Base-by-base conservation (phyloP, 495 filamentous ascomycete species). In the Aspergillus campestris region DNA sequence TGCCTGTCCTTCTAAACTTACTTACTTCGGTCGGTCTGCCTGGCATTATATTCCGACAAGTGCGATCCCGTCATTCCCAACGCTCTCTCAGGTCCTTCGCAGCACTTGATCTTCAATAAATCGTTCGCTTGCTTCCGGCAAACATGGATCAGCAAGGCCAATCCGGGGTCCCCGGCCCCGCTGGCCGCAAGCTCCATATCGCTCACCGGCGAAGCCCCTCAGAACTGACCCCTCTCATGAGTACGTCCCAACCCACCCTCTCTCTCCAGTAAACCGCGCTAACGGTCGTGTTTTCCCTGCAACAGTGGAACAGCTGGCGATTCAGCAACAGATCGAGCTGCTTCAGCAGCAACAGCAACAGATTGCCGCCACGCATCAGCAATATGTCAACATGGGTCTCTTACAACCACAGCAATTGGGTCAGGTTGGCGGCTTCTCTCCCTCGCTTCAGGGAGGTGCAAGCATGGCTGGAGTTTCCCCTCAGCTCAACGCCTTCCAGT, bases 311-410 rank as follows among this genome's bases (percentile, higher is more conserved):
- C 94, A 97, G 83, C 78, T 97, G 55, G 89, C 92, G 59, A 86
- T 98, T 66, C 91, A 95, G 66, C 92, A 97, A 73, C 92, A 98
- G 67, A 96, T 97, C 60, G 90, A 98, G 69, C 75, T 91, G 67
- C 79, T 98, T 53, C 92, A 98, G 69, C 89, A 94, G 62, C 94
- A 97, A 61, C 92, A 98, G 60, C 94, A 97, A 67, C 94, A 97
- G 61, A 94, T 97, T 64, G 85, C 91, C 61, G 86, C 86, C 44
- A 89, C 88, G 42, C 89, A 96, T 54, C 90, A 94, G 66, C 91
- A 97, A 63, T 97, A 95, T 69, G 85, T 94, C 48, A 92, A 94
- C 62, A 91, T 97, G 86, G 88, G 88, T 53, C 83, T 97, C 72
- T 76, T 98, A 51, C 84, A 82, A 47, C 85, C 84, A 31, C 83